Base-by-base conservation (phyloP, 2,329 filamentous ascomycete genomes). In the Paecilomyces variotii region DNA sequence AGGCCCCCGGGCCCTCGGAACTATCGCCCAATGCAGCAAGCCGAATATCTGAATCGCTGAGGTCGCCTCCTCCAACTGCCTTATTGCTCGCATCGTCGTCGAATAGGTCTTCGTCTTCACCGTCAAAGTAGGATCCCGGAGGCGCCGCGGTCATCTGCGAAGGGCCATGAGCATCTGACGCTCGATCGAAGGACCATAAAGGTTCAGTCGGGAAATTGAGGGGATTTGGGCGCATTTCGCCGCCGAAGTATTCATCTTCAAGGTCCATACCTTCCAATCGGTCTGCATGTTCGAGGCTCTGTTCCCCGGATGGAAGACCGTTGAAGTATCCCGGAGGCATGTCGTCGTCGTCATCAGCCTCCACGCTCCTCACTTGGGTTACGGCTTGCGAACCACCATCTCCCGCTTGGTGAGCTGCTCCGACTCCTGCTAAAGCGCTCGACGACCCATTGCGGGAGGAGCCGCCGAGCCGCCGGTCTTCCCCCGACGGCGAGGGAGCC, bases 371-470 rank as follows among this genome's bases (percentile, higher is more conserved):
- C 70, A 65, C 59, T 67, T 63, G 71, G 62, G 65, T 68, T 72
- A 67, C 70, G 69, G 64, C 68, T 70, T 70, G 79, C 75, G 76
- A 82, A 82, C 83, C 83, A 86, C 71, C 82, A 80, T 76, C 82
- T 82, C 74, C 83, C 78, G 72, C 81, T 81, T 71, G 87, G 85
- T 75, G 86, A 88, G 76, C 84, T 86, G 81, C 88, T 90, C 76
- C 88, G 83, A 80, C 86, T 90, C 80, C 86, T 83, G 74, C 82
- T 82, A 83, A 90, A 84, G 84, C 88, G 88, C 88, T 91, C 90
- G 89, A 90, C 87, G 87, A 93, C 84, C 90, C 90, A 93, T 79
- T 86, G 82, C 80, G 87, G 87, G 87, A 93, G 85, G 85, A 91
- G 85, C 82, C 87, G 87, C 82, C 89, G 88, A 91, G 89, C 84